Percentiles rank a stretch among this genome's conserved stretches.
Evolutionary conservation across 306 rosid genomes (phyloP).

Genomic region (Cicer judaicum): DNA sequence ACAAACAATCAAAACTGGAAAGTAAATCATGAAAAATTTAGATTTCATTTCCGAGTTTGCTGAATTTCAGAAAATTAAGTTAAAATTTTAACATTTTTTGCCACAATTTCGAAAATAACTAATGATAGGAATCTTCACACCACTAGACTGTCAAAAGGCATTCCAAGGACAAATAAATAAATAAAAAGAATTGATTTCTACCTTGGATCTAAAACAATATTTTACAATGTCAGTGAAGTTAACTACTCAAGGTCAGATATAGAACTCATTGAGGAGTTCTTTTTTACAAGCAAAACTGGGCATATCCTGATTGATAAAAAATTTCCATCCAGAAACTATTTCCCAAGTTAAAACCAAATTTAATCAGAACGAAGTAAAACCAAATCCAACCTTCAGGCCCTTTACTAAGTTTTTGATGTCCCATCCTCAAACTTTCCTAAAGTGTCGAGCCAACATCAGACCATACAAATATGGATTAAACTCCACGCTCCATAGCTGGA

Average conservation of each 20-base stretch:
- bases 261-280: constrained; percentile 49
- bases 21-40: too few species aligned
- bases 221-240: constrained; percentile 49
- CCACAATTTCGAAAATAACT: background rate
- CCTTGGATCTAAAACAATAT: constrained; percentile 38
- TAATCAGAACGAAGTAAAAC: constrained; percentile 47
- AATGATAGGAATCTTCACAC: background rate
- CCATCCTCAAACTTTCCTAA: constrained; percentile 37
- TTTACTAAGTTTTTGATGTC: constrained; percentile 40
- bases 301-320: constrained; percentile 42
- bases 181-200: constrained; percentile 48
- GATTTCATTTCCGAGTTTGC: too few species aligned
- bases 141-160: background rate
- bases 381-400: constrained; percentile 46
- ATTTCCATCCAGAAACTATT: constrained; percentile 43
- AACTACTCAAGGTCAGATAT: constrained; percentile 43
- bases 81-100: too few species aligned
- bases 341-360: constrained; percentile 47
- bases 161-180: constrained; percentile 22
- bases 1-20: too few species aligned
- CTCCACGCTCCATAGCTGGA: constrained; percentile 14
- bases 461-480: constrained; percentile 17
- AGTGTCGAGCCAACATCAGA: constrained; percentile 27
- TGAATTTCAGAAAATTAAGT: too few species aligned
- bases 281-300: constrained; percentile 60